Evolutionary conservation across 1,139 yeast genomes (phyloP).

Genomic region (Petasospora rhodanensis): DNA sequence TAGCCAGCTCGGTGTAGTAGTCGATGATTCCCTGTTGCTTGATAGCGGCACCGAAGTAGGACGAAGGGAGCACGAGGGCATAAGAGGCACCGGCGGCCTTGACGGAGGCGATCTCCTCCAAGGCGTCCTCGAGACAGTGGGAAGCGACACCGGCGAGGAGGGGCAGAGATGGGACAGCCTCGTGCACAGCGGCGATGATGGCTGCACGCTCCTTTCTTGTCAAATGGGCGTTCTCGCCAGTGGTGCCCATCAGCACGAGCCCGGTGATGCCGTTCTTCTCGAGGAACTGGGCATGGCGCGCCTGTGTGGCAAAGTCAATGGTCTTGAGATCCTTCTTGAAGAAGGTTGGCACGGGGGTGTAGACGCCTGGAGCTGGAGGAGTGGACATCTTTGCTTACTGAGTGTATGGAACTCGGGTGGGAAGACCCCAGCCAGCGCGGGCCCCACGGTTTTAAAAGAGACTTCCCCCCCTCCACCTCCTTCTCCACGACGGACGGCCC

Average conservation of each 20-base stretch:
- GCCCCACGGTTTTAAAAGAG: too few species aligned
- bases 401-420: too few species aligned
- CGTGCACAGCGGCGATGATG: slow-evolving; percentile 26
- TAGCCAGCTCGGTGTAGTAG: slow-evolving; percentile 33
- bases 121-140: slow-evolving; percentile 30
- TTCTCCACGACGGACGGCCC: too few species aligned
- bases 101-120: slow-evolving; percentile 30
- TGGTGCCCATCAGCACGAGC: slow-evolving; percentile 45
- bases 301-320: slow-evolving; percentile 40
- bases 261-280: slow-evolving; percentile 42
- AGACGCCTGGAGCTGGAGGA: slow-evolving; percentile 35
- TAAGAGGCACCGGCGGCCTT: slow-evolving; percentile 36
- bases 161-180: slow-evolving; percentile 32
- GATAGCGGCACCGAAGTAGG: slow-evolving; percentile 34
- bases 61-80: slow-evolving; percentile 33
- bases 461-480: too few species aligned
- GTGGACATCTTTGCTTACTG: slow-evolving; percentile 6
- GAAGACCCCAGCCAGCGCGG: too few species aligned
- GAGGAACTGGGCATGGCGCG: slow-evolving; percentile 38
- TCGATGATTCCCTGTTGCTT: slow-evolving; percentile 35
- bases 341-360: slow-evolving; percentile 48
- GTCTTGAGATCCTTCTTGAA: slow-evolving; percentile 36
- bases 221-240: slow-evolving; percentile 38
- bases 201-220: slow-evolving; percentile 33
- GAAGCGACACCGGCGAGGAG: slow-evolving; percentile 38